phyloP scores from a whole-genome alignment of 805 yeast species.

The Metschnikowia matae region DNA sequence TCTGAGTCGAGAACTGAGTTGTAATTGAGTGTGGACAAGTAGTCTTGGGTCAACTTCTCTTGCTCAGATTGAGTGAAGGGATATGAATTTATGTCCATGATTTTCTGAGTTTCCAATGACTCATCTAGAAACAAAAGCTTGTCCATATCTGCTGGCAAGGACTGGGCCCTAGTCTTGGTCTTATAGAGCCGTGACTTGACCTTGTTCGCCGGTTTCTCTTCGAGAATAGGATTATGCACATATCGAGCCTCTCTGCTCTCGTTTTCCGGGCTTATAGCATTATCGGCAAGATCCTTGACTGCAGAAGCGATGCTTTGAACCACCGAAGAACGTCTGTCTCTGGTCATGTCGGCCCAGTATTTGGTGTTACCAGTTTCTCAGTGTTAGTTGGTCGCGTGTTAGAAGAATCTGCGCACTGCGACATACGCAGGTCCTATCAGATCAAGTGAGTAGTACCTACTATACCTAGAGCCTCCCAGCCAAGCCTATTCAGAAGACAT shows the following conservation, averaged over 20 bases:
- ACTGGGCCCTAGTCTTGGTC: not conserved
- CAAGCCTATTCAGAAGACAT: not conserved
- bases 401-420: constrained; percentile 4
- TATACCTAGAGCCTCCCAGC: not conserved
- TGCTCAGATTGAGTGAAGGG: constrained; percentile 41
- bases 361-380: not conserved
- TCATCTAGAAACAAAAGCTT: not conserved
- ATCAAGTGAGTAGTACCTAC: not conserved
- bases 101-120: not conserved
- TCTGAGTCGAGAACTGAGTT: constrained; percentile 37
- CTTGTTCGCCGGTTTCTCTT: not conserved
- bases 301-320: constrained; percentile 59
- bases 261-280: constrained; percentile 18
- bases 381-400: constrained; percentile 3
- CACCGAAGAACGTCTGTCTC: constrained; percentile 57
- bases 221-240: constrained; percentile 14
- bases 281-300: constrained; percentile 38
- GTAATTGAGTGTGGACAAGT: constrained; percentile 38
- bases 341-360: constrained; percentile 24
- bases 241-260: constrained; percentile 16
- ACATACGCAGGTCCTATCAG: constrained; percentile 1
- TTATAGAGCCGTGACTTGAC: not conserved
- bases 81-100: constrained; percentile 10
- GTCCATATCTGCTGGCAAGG: not conserved
- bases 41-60: constrained; percentile 28